Percentiles rank a stretch among this genome's conserved stretches.
Evolutionary conservation across 768 basidiomycete species (phyloP).

Genomic region (Imleria badia): DNA sequence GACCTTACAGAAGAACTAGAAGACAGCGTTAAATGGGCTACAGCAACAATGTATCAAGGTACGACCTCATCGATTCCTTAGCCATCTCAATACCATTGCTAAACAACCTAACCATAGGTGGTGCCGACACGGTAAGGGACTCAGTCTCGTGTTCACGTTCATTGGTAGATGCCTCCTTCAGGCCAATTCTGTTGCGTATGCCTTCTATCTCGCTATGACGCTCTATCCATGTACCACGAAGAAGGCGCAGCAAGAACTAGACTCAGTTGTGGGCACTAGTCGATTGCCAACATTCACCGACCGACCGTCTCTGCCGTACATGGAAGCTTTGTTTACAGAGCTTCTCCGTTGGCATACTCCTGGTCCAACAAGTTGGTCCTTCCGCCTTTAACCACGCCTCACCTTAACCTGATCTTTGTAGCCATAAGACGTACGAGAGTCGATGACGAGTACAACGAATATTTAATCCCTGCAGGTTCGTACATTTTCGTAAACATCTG

Average conservation of each 20-base stretch:
- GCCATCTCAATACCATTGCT: neutral
- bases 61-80: neutral
- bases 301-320: slow-evolving; percentile 26
- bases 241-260: slow-evolving; percentile 30
- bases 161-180: neutral
- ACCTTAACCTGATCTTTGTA: neutral
- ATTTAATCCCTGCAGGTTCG: slow-evolving; percentile 22
- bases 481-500: slow-evolving; percentile 22
- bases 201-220: slow-evolving; percentile 29
- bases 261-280: slow-evolving; percentile 24
- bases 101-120: slow-evolving; percentile 12
- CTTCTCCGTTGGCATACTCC: slow-evolving; percentile 23
- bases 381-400: too few species aligned
- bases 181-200: slow-evolving; percentile 15
- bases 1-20: slow-evolving; percentile 13
- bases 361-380: slow-evolving; percentile 6
- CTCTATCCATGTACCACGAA: slow-evolving; percentile 25
- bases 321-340: slow-evolving; percentile 29
- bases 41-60: slow-evolving; percentile 17
- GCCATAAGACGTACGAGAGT: slow-evolving; percentile 9
- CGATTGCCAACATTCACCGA: slow-evolving; percentile 27
- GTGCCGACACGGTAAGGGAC: slow-evolving; percentile 26
- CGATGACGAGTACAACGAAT: slow-evolving; percentile 22
- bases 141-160: neutral
- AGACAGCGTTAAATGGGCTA: slow-evolving; percentile 20